These are phyloP conservation scores for Imleria badia DNA, from an alignment of 768 basidiomycete species.

Conservation along the genomic window DNA sequence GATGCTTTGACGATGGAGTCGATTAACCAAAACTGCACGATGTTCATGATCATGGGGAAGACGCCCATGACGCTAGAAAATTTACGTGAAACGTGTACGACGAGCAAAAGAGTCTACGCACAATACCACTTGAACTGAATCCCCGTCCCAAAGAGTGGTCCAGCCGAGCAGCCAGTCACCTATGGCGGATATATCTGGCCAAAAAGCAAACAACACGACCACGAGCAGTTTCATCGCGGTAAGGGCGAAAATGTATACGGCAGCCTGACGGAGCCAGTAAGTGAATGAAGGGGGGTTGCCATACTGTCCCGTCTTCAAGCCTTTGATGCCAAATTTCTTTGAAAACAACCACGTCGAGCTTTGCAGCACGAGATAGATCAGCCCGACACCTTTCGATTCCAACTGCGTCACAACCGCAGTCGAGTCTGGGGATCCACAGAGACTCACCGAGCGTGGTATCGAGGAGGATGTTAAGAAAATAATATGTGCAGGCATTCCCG, in stretches of 20 bases:
- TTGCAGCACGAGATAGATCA: slow-evolving; percentile 76
- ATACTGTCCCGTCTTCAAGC: slow-evolving; percentile 86
- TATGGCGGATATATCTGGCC: slow-evolving; percentile 68
- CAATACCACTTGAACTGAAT: slow-evolving; percentile 77
- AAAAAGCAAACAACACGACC: slow-evolving; percentile 66
- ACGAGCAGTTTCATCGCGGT: slow-evolving; percentile 91
- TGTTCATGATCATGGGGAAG: slow-evolving; percentile 87
- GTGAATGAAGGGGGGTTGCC: slow-evolving; percentile 75
- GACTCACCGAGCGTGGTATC: slow-evolving; percentile 71
- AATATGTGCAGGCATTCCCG: slow-evolving; percentile 86
- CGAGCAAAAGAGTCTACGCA: slow-evolving; percentile 39
- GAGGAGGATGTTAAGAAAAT: slow-evolving; percentile 90
- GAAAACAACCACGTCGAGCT: slow-evolving; percentile 62
- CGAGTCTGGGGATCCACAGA: background rate
- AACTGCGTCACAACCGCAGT: slow-evolving; percentile 6
- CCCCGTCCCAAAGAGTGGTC: slow-evolving; percentile 61
- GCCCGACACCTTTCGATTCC: slow-evolving; percentile 59
- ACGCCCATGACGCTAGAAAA: slow-evolving; percentile 77
- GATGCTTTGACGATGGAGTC: slow-evolving; percentile 89
- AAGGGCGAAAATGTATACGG: slow-evolving; percentile 79
- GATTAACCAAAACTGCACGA: slow-evolving; percentile 93
- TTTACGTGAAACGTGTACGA: slow-evolving; percentile 7
- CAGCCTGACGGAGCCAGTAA: slow-evolving; percentile 75
- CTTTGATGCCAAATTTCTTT: slow-evolving; percentile 63
- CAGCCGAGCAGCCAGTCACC: slow-evolving; percentile 89